phyloP scores from a whole-genome alignment of 2,329 filamentous ascomycete genomes.

The Fusarium tupiense region DNA sequence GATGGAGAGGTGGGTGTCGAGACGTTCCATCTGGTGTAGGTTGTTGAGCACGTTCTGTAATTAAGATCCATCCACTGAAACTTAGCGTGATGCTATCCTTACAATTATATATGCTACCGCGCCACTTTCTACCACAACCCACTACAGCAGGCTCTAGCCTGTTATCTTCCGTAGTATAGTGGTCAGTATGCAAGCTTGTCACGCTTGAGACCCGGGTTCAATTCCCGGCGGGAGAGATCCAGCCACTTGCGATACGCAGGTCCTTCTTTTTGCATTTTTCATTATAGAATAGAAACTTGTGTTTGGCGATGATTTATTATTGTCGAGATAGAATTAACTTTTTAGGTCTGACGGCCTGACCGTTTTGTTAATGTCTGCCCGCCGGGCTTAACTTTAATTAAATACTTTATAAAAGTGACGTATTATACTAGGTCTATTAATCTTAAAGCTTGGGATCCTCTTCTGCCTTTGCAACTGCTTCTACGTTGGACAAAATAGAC shows the following conservation, averaged over 20 bases:
- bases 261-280: not conserved
- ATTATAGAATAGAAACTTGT: rapidly evolving
- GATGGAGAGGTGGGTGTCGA: not conserved
- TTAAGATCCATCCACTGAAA: rapidly evolving
- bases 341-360: rapidly evolving
- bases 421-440: not conserved
- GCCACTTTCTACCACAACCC: rapidly evolving
- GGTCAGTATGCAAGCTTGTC: not conserved
- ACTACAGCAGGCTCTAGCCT: not conserved
- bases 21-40: not conserved
- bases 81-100: rapidly evolving
- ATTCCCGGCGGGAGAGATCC: not conserved
- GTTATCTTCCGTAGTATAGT: not conserved
- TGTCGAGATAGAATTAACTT: not conserved
- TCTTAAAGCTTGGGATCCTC: not conserved
- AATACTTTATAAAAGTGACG: not conserved
- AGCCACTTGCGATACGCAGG: not conserved
- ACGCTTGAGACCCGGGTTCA: not conserved
- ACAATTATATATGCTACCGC: rapidly evolving
- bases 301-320: not conserved
- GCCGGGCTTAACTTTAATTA: rapidly evolving
- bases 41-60: too few relatives aligned
- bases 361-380: rapidly evolving
- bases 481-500: not conserved
- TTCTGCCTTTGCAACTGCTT: not conserved